A percentile compares a stretch with the other conserved stretches of the same genome.
phyloP scores from a whole-genome alignment of 2,329 filamentous ascomycete genomes.

The Aspergillus sclerotialis region DNA sequence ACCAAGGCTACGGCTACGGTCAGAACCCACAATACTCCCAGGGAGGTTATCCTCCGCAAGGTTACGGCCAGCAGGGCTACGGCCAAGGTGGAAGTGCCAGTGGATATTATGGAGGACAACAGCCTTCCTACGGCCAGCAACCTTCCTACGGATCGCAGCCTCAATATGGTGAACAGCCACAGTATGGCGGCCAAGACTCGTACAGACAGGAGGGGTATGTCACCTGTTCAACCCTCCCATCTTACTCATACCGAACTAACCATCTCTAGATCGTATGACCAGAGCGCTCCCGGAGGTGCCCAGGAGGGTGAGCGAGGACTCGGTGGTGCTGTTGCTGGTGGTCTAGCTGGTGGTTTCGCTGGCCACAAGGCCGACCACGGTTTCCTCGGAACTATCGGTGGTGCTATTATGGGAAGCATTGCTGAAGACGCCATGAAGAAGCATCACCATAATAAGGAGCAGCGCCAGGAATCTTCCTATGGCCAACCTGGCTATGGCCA shows the following conservation, averaged over 20 bases:
- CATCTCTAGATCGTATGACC: slow-evolving; percentile 16
- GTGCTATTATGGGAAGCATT: slow-evolving; percentile 40
- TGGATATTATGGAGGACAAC: slow-evolving; percentile 15
- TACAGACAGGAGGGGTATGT: slow-evolving; percentile 14
- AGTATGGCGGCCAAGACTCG: slow-evolving; percentile 5
- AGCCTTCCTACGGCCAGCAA: slow-evolving; percentile 13
- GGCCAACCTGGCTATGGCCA: slow-evolving; percentile 6
- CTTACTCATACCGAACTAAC: slow-evolving; percentile 6
- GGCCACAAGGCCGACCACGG: slow-evolving; percentile 44
- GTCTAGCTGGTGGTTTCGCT: slow-evolving; percentile 39
- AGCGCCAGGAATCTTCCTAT: slow-evolving; percentile 14
- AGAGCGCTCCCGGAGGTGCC: slow-evolving; percentile 29
- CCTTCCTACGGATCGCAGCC: slow-evolving; percentile 13
- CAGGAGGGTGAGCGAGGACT: slow-evolving; percentile 42
- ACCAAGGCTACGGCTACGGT: slow-evolving; percentile 19
- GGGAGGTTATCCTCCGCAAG: slow-evolving; percentile 10
- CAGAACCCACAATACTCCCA: slow-evolving; percentile 14
- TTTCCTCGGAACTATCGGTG: slow-evolving; percentile 41
- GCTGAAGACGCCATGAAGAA: slow-evolving; percentile 41
- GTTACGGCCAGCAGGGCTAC: slow-evolving; percentile 16
- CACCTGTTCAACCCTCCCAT: not conserved
- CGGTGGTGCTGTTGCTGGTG: slow-evolving; percentile 40
- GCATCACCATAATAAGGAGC: slow-evolving; percentile 31
- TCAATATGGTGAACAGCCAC: slow-evolving; percentile 10
- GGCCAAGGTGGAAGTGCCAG: slow-evolving; percentile 13